A percentile compares a stretch with the other conserved stretches of the same genome.
Evolutionary conservation across 73 alveolate species (phyloP).

Genomic region (Tetrahymena elliotti): DNA sequence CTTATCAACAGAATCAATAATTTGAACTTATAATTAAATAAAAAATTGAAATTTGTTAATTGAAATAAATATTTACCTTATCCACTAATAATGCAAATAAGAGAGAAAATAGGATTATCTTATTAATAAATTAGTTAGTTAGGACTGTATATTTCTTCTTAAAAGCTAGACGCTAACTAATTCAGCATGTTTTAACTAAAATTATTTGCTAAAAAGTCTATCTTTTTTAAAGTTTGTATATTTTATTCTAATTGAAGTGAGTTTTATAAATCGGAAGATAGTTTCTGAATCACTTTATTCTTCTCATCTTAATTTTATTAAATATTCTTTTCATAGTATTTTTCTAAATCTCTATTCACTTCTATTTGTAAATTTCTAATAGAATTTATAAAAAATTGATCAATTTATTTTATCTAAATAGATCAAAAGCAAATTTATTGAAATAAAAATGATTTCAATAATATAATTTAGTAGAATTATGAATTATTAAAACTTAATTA

Average conservation of each 20-base stretch:
- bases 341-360: background rate
- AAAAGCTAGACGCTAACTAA: background rate
- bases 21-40: background rate
- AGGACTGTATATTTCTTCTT: background rate
- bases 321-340: background rate
- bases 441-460: no score
- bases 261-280: background rate
- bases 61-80: background rate
- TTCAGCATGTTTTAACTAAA: background rate
- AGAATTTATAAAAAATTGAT: background rate
- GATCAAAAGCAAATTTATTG: background rate
- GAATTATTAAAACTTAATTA: background rate
- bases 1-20: background rate
- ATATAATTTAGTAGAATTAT: no score
- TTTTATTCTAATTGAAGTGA: background rate
- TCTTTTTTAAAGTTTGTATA: background rate
- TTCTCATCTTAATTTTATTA: background rate
- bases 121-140: background rate
- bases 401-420: background rate
- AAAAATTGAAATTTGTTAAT: no score
- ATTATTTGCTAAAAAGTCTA: background rate
- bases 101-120: background rate
- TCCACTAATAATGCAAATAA: background rate
- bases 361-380: background rate
- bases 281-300: background rate